Base-by-base conservation (phyloP, 1,139 yeast genomes). In the Candida albicans region DNA sequence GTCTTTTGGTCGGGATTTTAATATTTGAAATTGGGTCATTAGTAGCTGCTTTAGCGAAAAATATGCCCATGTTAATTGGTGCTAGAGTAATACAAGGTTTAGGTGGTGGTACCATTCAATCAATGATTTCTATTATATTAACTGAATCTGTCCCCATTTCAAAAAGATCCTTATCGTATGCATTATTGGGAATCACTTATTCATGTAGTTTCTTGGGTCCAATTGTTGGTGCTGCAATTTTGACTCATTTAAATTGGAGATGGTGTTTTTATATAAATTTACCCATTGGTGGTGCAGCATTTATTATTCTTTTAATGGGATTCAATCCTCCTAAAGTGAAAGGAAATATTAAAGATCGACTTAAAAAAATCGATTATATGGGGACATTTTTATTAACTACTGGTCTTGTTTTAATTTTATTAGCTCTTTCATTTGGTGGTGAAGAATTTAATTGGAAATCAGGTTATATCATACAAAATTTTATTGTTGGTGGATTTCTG, bases 241-340 rank as follows among this genome's bases (percentile, higher is more conserved):
- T 83, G 52, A 72, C 87, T 2, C 69, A 77, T 41, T 82, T 79
- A 1, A 67, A 81, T 12, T 85, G 91, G 91, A 72, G 93, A 58
- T 84, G 91, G 90, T 81, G 87, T 52, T 85, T 85, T 59, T 86
- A 80, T 59, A 72, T 85, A 53, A 85, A 84, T 57, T 62, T 85
- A 45, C 89, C 91, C 4, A 65, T 83, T 39, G 86, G 87, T 15
- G 89, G 84, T 0, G 48, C 74, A 4, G 82, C 85, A 0, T 60
- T 75, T 15, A 58, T 62, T 0, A 56, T 75, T 22, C 67, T 84
- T 39, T 46, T 67, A 5, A 53, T 69, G 34, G 68, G 76, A 13
- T 82, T 80, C 61, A 68, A 75, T 34, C 86, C 88, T 15, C 84
- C 84, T n/a, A 65, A 53, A 35, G 70, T 80, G 1, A 59, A 58